Evolutionary conservation across 2,329 filamentous ascomycete genomes (phyloP), one percentile per base, ranked within the genome.

Genomic region (Xylariaceae sp.): DNA sequence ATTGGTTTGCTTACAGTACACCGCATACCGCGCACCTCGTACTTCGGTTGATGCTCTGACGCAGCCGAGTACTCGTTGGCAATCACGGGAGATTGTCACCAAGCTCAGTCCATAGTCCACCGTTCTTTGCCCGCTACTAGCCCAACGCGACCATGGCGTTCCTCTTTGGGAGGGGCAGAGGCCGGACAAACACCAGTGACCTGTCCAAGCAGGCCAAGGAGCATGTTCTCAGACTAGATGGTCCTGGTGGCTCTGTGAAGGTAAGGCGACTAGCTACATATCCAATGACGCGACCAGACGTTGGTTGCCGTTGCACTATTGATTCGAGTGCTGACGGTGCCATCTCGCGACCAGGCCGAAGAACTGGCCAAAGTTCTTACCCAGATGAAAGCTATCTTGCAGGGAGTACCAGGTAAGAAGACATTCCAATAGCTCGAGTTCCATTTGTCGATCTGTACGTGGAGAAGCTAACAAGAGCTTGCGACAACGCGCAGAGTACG

Each of bases 351-450:
- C 54, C 68, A 96, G 92, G 83, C 87, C 63, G 93, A 97, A 72
- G 92, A 97, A 71, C 81, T 96, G 64, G 88, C 90, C 53, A 90
- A 91, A 72, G 87, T 92, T 67, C 82, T 99, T 64, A 82, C 83
- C 55, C 90, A 96, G 74, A 96, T 97, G 88, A 97, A 97, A 75
- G 78, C 92, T 64, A 86, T 94, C 61, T 84, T 99, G 11, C 93
- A 97, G 79, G 94, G 93, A 66, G 96, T 92, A 62, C 90, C 90
- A 75, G 92, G 92, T 95, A 81, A 60, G 76, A 70, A 56, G n/a
- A 52, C 44, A 55, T 35, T 13, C n/a, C 23, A n/a, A 35, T 49
- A 4, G 5, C 8, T 7, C 51, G 17, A 15, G 18, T 48, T 10
- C 2, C 18, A 50, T 3, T 51, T 23, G 30, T 5, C 17, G 8